Percentiles rank a stretch among this genome's conserved stretches.
Conservation (phyloP, 768 basidiomycete species). For the Phlebiopsis gigantea region DNA sequence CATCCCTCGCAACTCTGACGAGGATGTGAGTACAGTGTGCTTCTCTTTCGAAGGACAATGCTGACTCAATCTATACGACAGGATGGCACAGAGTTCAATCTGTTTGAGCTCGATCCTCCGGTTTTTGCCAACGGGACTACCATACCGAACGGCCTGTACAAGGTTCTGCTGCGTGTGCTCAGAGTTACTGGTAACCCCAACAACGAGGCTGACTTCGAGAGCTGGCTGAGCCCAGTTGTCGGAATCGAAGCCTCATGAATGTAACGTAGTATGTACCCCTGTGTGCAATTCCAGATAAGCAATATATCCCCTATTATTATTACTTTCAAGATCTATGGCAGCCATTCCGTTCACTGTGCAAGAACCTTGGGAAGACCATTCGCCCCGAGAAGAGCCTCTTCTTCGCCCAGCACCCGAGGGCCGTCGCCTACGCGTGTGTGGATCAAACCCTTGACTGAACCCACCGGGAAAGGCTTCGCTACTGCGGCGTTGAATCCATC, state of each 20-base stretch:
- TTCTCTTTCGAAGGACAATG: neutral
- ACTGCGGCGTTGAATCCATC: constrained; percentile 77
- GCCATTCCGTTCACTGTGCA: neutral
- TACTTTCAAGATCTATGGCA: neutral
- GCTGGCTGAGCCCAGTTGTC: constrained; percentile 32
- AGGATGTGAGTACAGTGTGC: constrained; percentile 12
- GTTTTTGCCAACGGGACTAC: constrained; percentile 34
- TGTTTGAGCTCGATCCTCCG: constrained; percentile 19
- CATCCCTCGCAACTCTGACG: constrained; percentile 40
- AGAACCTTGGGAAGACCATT: constrained; percentile 62
- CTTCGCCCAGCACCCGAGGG: constrained; percentile 59
- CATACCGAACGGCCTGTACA: constrained; percentile 39
- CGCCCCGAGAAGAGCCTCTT: constrained; percentile 59
- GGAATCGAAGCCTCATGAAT: constrained; percentile 14
- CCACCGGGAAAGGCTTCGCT: constrained; percentile 64
- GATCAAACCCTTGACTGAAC: constrained; percentile 84
- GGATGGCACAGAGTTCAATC: constrained; percentile 28
- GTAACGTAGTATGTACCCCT: neutral
- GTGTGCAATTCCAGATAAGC: neutral
- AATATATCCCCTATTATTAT: constrained; percentile 1
- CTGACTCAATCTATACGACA: constrained; percentile 5
- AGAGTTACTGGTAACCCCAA: constrained; percentile 38
- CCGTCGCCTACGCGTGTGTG: constrained; percentile 93
- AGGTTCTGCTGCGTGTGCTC: constrained; percentile 37
- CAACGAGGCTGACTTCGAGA: constrained; percentile 39